These are phyloP conservation scores for Lipomyces yamadae DNA, from an alignment of 805 yeast species.

Conservation along the genomic window DNA sequence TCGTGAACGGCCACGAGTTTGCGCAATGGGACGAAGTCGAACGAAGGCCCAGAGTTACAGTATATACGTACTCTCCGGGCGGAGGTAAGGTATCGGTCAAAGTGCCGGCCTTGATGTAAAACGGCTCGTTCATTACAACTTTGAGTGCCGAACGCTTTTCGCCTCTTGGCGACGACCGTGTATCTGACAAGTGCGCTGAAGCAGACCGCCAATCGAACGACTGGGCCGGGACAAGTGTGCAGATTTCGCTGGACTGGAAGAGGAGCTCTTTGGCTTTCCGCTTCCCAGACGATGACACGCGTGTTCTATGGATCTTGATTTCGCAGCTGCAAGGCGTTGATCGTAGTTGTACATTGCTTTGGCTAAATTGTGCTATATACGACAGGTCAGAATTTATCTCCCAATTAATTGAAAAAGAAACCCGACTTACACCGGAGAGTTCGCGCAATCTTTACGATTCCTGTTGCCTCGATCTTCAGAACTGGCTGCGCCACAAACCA, in stretches of 20 bases:
- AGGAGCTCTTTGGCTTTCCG: conserved; percentile 17
- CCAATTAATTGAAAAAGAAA: background rate
- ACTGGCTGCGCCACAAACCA: conserved; percentile 23
- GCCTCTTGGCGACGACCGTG: background rate
- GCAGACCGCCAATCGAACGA: background rate
- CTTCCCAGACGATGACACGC: background rate
- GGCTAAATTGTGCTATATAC: conserved; percentile 19
- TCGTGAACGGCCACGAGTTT: conserved; percentile 30
- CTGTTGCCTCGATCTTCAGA: conserved; percentile 28
- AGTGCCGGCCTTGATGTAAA: conserved; percentile 30
- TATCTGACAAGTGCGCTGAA: background rate
- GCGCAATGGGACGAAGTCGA: conserved; percentile 21
- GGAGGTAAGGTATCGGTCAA: conserved; percentile 22
- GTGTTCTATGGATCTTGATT: conserved; percentile 17
- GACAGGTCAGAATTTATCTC: background rate
- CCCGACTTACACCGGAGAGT: conserved; percentile 22
- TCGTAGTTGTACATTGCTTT: conserved; percentile 13
- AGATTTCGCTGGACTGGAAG: conserved; percentile 28
- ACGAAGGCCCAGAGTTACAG: conserved; percentile 11
- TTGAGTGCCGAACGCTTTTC: conserved; percentile 8
- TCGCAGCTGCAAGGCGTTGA: conserved; percentile 28
- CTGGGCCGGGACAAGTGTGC: conserved; percentile 21
- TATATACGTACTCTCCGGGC: conserved; percentile 6
- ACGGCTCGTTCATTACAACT: conserved; percentile 32
- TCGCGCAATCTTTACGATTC: conserved; percentile 26